Percentiles rank a stretch among this genome's conserved stretches.
These are phyloP conservation scores for Actinomucor elegans DNA, from an alignment of 371 early-diverging fungal genomes.

Conservation along the genomic window DNA sequence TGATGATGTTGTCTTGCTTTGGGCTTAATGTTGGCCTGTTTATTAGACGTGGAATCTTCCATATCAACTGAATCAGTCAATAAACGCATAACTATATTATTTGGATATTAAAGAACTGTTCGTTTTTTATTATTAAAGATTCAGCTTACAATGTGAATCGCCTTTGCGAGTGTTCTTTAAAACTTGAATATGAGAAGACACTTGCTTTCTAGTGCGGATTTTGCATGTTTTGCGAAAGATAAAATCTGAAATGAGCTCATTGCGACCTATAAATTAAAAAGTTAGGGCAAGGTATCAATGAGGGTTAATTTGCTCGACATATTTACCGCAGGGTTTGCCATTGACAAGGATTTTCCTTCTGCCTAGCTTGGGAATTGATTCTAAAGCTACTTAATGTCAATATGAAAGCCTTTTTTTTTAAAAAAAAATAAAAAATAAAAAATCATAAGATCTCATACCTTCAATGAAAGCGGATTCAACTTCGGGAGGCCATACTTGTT, in stretches of 20 bases:
- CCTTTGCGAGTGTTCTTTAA: constrained; percentile 71
- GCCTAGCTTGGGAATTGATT: constrained; percentile 58
- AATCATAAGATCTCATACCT: too few relatives aligned
- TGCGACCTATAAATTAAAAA: constrained; percentile 49
- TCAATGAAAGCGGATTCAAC: constrained; percentile 67
- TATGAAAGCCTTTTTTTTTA: too few relatives aligned
- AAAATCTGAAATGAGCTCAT: constrained; percentile 76
- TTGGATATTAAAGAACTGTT: too few relatives aligned
- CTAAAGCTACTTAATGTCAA: constrained; percentile 39
- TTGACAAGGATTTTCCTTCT: constrained; percentile 60
- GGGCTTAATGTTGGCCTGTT: constrained; percentile 3
- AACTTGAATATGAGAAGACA: constrained; percentile 79
- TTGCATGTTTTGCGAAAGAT: constrained; percentile 67
- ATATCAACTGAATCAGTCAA: constrained; percentile 50
- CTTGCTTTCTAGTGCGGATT: constrained; percentile 72
- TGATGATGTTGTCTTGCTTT: constrained; percentile 5
- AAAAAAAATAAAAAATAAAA: too few relatives aligned
- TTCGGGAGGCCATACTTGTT: constrained; percentile 66
- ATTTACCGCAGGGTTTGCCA: constrained; percentile 65
- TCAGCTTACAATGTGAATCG: constrained; percentile 57
- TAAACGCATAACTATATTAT: constrained; percentile 54
- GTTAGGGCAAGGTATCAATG: neutral
- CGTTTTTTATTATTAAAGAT: too few relatives aligned
- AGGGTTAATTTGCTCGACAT: too few relatives aligned
- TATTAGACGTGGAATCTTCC: constrained; percentile 18